Evolutionary conservation across 2,329 filamentous ascomycete genomes (phyloP), one percentile per base, ranked within the genome.

Genomic region (Ambrosiella beaveri): DNA sequence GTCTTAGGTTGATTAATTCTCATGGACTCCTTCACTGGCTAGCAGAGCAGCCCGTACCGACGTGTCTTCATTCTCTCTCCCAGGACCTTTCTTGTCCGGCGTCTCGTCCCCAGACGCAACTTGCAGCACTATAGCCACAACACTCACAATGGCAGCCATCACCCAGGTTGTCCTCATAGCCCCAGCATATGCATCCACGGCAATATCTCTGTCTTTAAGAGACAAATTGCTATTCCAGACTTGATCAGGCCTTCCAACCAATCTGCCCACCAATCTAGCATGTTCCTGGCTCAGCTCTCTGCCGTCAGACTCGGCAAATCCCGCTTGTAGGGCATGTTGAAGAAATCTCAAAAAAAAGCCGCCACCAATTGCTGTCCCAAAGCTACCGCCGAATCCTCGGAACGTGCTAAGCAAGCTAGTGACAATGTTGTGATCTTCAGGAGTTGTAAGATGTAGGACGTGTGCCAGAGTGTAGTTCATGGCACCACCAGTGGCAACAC

Each of bases 401-500:
- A 91, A 91, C 0, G 87, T 94, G 36, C 84, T 80, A 3, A 91
- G 70, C 47, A 95, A 73, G 11, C 86, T 85, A 0, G 84, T 88
- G 2, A 85, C 80, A 54, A 93, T 80, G 65, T 86, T 88, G 64
- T 90, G 85, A 0, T 81, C 80, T 6, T 79, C 74, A 0, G 78
- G 74, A 0, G 73, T 72, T 0, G 84, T 85, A 4, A 91, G 73
- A 66, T 93, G 85, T 3, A 94, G 74, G 4, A 90, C 68, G 65
- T 94, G 88, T 0, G 87, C 86, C 2, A 94, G 76, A 0, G 84
- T 86, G 69, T 94, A 94, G 68, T 91, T 93, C 59, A 91, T 71
- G 5, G 79, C 75, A 0, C 85, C 82, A 11, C 88, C 88, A 0
- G 84, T 85, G 62, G 77, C 77, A 49, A 89, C 72, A 0, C 88